phyloP scores from a whole-genome alignment of 805 yeast species.

The Phaffomyces thermotolerans region DNA sequence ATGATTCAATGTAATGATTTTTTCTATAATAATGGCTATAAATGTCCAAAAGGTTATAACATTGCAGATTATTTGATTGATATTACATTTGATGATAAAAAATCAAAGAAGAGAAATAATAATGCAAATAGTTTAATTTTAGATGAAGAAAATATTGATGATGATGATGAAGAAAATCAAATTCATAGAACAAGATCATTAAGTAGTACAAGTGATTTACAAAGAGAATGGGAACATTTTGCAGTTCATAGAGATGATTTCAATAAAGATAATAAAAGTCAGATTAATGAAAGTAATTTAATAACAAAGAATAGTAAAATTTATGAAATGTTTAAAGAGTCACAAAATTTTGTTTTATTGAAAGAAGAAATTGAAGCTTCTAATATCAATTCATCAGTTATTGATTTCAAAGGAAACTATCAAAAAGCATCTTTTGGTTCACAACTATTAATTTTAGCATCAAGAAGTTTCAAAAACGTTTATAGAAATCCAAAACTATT shows the following conservation, averaged over 20 bases:
- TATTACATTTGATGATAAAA: slow-evolving; percentile 58
- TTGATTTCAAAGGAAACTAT: slow-evolving; percentile 20
- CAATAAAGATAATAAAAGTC: slow-evolving; percentile 5
- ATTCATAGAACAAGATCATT: slow-evolving; percentile 25
- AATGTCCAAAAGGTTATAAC: slow-evolving; percentile 85
- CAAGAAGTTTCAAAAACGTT: slow-evolving; percentile 85
- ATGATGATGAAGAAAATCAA: slow-evolving; percentile 21
- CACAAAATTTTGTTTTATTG: slow-evolving; percentile 25
- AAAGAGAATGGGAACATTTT: slow-evolving; percentile 81
- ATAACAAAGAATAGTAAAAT: slow-evolving; percentile 10
- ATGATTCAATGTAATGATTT: slow-evolving; percentile 68
- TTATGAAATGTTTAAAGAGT: slow-evolving; percentile 27
- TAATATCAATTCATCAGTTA: slow-evolving; percentile 16
- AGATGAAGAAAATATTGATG: slow-evolving; percentile 27
- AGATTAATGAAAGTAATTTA: slow-evolving; percentile 1
- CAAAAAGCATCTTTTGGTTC: slow-evolving; percentile 46
- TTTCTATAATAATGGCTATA: slow-evolving; percentile 66
- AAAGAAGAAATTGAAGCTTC: slow-evolving; percentile 25
- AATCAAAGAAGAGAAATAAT: slow-evolving; percentile 8
- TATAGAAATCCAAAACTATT: slow-evolving; percentile 90
- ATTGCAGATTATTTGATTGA: slow-evolving; percentile 92
- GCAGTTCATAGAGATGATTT: slow-evolving; percentile 67
- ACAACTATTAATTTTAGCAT: slow-evolving; percentile 70
- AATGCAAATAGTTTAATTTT: slow-evolving; percentile 10
- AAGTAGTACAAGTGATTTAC: slow-evolving; percentile 41